Percentiles rank a stretch among this genome's conserved stretches.
phyloP scores from a whole-genome alignment of 1,139 yeast species.

The Blastobotrys elegans region DNA sequence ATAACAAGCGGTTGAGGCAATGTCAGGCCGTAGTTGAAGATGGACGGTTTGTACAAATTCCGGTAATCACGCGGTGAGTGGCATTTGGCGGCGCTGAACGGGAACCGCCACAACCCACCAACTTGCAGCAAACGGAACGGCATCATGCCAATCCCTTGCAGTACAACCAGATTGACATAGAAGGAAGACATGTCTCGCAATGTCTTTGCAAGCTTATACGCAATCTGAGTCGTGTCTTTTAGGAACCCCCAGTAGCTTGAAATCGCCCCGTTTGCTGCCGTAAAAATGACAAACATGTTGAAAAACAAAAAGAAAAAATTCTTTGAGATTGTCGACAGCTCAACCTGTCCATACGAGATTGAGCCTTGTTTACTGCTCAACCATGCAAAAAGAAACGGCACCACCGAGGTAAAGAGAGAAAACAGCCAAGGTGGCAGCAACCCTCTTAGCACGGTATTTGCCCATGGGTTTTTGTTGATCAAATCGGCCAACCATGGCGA shows the following conservation, averaged over 20 bases:
- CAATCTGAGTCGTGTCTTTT: constrained; percentile 74
- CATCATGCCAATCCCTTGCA: constrained; percentile 82
- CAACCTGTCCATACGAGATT: constrained; percentile 76
- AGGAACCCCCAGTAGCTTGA: constrained; percentile 60
- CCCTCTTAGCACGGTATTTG: constrained; percentile 67
- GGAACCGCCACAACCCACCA: constrained; percentile 63
- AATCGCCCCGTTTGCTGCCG: constrained; percentile 66
- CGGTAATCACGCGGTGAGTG: constrained; percentile 66
- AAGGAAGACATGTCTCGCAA: constrained; percentile 65
- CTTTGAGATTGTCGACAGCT: constrained; percentile 69
- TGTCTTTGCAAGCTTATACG: constrained; percentile 70
- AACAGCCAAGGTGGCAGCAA: constrained; percentile 72
- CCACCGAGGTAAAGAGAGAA: constrained; percentile 62
- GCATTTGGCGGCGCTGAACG: constrained; percentile 51
- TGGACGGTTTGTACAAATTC: constrained; percentile 69
- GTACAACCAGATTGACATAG: constrained; percentile 73
- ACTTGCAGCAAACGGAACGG: constrained; percentile 67
- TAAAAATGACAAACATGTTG: constrained; percentile 77
- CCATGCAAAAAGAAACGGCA: constrained; percentile 73
- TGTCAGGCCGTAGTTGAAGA: constrained; percentile 74
- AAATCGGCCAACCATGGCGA: constrained; percentile 71
- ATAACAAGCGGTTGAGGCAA: constrained; percentile 77
- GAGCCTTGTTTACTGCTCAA: constrained; percentile 69
- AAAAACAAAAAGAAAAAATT: constrained; percentile 82
- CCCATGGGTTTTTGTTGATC: constrained; percentile 51